Percentiles rank a stretch among this genome's conserved stretches.
These are phyloP conservation scores for Leersia perrieri DNA, from an alignment of 176 grass and related monocot species.

Conservation along the genomic window DNA sequence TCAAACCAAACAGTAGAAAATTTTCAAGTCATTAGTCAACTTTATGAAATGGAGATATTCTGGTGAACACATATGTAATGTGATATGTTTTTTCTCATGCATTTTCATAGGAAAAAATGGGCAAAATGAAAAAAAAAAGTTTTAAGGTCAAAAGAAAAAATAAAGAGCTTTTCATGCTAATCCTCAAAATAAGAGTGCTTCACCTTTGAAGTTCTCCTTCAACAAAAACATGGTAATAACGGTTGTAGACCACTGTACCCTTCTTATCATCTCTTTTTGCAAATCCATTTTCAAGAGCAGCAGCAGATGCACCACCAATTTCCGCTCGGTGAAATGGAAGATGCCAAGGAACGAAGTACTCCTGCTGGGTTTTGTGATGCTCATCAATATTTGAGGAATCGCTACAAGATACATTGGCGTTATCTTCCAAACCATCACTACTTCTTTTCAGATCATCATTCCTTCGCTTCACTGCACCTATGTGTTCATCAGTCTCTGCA, in stretches of 20 bases:
- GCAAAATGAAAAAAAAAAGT: background rate
- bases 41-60: slow-evolving; percentile 8
- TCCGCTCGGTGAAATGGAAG: slow-evolving; percentile 95
- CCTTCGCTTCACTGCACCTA: slow-evolving; percentile 6
- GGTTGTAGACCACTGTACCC: slow-evolving; percentile 83
- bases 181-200: slow-evolving; percentile 5
- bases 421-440: slow-evolving; percentile 28
- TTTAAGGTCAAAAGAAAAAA: no score
- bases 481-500: slow-evolving; percentile 59
- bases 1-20: background rate
- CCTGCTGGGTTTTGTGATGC: slow-evolving; percentile 58
- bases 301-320: slow-evolving; percentile 74
- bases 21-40: background rate
- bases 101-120: background rate
- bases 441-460: slow-evolving; percentile 28
- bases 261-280: slow-evolving; percentile 94
- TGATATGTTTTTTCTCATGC: background rate
- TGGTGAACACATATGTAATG: background rate
- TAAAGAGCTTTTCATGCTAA: background rate
- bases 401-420: background rate
- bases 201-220: slow-evolving; percentile 97
- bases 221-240: slow-evolving; percentile 96
- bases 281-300: slow-evolving; percentile 76
- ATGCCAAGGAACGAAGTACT: slow-evolving; percentile 99
- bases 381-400: slow-evolving; percentile 22